Base-by-base conservation (phyloP, 495 filamentous ascomycete genomes). In the Daldinia loculata region DNA sequence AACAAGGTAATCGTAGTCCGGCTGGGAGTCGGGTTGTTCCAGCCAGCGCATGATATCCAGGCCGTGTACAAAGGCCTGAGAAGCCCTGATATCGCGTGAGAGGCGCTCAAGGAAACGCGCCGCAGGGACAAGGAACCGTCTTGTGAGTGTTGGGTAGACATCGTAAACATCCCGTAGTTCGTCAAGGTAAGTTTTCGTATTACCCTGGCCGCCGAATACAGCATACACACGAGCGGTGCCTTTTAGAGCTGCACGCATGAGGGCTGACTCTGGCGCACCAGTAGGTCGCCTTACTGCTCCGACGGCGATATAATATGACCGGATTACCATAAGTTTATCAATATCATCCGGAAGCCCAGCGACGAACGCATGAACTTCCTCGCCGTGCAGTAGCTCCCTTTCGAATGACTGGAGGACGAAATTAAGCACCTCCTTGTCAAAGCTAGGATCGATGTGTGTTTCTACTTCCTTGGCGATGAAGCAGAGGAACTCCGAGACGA, bases 1-100 rank as follows among this genome's bases (percentile, higher is more conserved):
- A 29, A 95, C 95, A 77, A 95, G 97, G 81, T 98, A 98, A 84
- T 97, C 93, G 63, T 88, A 89, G 80, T 96, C 93, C 5, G 93
- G 93, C 64, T 93, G 92, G 1, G 89, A 83, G 61, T 95, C 92
- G 53, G 83, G 86, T 74, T 93, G 87, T 71, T 90, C 87, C 32
- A 96, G 85, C 93, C 93, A 96, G 75, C 89, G 85, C 82, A 95
- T 88, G 66, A 95, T 84, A 82, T 96, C 91, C 24, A 96, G 80
- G 29, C 93, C 93, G 76, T 95, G 94, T 5, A 90, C 84, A 76
- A 95, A 96, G 29, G 94, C 88, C 83, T 95, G 95, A 72, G 87
- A 92, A 30, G 91, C 92, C 63, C 89, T 86, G n/a, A 89, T 84
- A 77, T 95, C 91, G 58, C 88, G 86, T 0, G 93, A 89, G 14